phyloP scores from a whole-genome alignment of 2,329 filamentous ascomycete species.

The Neonectria faginata region DNA sequence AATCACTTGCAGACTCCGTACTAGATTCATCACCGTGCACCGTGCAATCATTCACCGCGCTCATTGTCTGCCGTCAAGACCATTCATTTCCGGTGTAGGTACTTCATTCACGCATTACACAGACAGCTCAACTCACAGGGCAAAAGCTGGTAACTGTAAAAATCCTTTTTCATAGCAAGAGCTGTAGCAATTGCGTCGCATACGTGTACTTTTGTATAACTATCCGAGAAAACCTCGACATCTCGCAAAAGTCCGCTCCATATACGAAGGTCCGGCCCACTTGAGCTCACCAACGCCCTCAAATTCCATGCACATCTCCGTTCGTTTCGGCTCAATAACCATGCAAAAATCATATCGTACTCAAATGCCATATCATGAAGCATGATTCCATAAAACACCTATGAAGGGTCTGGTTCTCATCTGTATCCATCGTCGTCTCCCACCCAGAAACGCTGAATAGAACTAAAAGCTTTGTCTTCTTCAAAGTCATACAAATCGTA shows the following conservation, averaged over 20 bases:
- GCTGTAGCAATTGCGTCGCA: slow-evolving; percentile 44
- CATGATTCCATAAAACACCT: slow-evolving; percentile 47
- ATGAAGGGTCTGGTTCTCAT: slow-evolving; percentile 40
- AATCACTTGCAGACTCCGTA: background rate
- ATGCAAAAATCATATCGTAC: slow-evolving; percentile 44
- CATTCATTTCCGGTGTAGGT: background rate
- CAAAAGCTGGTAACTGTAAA: slow-evolving; percentile 26
- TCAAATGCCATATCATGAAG: slow-evolving; percentile 48
- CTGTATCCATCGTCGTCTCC: slow-evolving; percentile 41
- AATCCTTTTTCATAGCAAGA: slow-evolving; percentile 39
- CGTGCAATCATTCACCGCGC: too few relatives aligned
- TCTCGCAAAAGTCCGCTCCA: slow-evolving; percentile 42
- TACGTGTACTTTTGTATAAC: slow-evolving; percentile 43
- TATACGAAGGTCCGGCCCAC: slow-evolving; percentile 45
- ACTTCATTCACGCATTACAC: background rate
- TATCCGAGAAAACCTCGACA: slow-evolving; percentile 41
- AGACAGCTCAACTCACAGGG: slow-evolving; percentile 2
- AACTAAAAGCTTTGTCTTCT: slow-evolving; percentile 51
- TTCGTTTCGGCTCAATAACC: slow-evolving; percentile 41
- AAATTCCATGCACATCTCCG: slow-evolving; percentile 43
- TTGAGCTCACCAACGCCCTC: slow-evolving; percentile 48
- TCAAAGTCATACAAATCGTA: slow-evolving; percentile 57
- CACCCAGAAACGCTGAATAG: slow-evolving; percentile 44
- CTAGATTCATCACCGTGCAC: background rate
- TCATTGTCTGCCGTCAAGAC: too few relatives aligned